Base-by-base conservation (phyloP, 305 asterid genomes). In the Rubia peregrina region DNA sequence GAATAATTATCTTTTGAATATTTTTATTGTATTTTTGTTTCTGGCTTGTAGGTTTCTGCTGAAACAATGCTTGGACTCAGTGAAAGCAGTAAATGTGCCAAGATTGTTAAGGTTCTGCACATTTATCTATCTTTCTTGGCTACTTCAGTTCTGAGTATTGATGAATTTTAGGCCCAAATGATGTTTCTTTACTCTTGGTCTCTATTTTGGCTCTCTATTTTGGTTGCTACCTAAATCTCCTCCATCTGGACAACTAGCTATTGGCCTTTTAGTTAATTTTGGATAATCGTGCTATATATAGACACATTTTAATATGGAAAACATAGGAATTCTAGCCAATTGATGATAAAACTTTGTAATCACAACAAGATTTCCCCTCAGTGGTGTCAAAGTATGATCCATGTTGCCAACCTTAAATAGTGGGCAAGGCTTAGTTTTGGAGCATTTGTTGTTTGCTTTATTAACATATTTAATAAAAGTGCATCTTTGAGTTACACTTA, bases 21-120 rank as follows among this genome's bases (percentile, higher is more conserved):
- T 77, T 68, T 56, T 30, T 61, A 57, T 75, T 46, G 53, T 48
- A 26, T 12, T 61, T 38, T 70, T 60, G 24, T 69, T 53, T 71
- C 36, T 44, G 66, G 71, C 74, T 70, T 72, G 73, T 82, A 92
- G 98, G 86, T 92, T 80, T 92, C 97, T 75, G 96, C 97, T 77
- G 97, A 93, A 83, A 68, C 96, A 62, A 93, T 93, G 98, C 87
- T 85, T 80, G 97, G 98, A 73, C 95, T 93, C 79, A 84, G 97
- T 71, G 97, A 93, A 80, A 83, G 95, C 82, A 88, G 97, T 71
- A 93, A 93, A 80, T 93, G 98, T 77, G 88, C 98, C 76, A 88
- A 83, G 83, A 93, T 93, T 3, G 95, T 86, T 69, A 92, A 92
- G 98, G 98, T 92, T 77, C 48, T 70, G 22, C 65, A 56, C 70